A percentile compares a stretch with the other conserved stretches of the same genome.
phyloP scores from a whole-genome alignment of 352 stramenopile genomes.

The Phytophthora multivora region DNA sequence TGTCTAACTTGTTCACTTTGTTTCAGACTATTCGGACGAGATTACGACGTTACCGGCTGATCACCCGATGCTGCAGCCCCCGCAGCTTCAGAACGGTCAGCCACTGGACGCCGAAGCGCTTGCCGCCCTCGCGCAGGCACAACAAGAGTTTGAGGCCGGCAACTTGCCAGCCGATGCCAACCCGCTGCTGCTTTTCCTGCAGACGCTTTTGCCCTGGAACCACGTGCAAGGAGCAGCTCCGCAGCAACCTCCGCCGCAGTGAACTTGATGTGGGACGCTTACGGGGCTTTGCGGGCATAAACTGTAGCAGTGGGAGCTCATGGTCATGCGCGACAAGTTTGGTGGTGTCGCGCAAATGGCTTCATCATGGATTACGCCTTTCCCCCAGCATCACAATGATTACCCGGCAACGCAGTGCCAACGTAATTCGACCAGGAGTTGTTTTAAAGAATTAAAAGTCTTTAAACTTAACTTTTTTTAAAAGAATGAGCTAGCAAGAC shows the following conservation, averaged over 20 bases:
- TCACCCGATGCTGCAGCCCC: conserved; percentile 84
- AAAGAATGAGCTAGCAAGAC: too few relatives aligned
- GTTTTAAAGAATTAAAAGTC: too few relatives aligned
- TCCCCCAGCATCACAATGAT: conserved; percentile 1
- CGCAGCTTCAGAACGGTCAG: conserved; percentile 63
- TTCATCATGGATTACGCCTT: conserved; percentile 1
- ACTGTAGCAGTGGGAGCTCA: background rate
- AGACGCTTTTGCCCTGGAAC: conserved; percentile 88
- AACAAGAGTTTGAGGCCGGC: conserved; percentile 67
- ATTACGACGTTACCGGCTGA: conserved; percentile 84
- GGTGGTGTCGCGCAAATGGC: conserved; percentile 13
- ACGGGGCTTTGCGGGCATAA: background rate
- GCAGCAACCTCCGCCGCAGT: conserved; percentile 26
- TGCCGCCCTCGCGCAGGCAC: conserved; percentile 55
- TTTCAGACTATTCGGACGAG: conserved; percentile 84
- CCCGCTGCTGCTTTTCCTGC: conserved; percentile 83
- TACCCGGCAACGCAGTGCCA: conserved; percentile 2
- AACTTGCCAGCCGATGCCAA: conserved; percentile 82
- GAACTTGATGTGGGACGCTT: conserved; percentile 1
- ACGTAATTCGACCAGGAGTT: background rate
- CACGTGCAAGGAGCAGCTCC: conserved; percentile 65
- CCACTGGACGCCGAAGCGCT: conserved; percentile 64
- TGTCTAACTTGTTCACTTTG: background rate
- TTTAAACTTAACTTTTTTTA: too few relatives aligned
- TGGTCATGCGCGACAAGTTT: conserved; percentile 11